Evolutionary conservation across 257 asterid genomes (phyloP).

Genomic region (Lavandula angustifolia): DNA sequence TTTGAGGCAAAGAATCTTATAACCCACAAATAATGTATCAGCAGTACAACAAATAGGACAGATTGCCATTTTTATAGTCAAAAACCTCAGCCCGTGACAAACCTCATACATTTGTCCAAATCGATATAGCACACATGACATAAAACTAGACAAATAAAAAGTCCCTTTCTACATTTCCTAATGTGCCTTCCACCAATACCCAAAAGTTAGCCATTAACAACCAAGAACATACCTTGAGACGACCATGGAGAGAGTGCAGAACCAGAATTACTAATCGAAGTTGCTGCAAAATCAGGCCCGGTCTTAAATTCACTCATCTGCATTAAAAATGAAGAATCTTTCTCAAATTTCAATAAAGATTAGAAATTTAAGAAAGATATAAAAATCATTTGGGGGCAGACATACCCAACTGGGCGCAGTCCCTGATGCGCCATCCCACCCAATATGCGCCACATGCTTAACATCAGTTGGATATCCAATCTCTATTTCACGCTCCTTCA

Average conservation of each 20-base stretch:
- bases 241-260: conserved; percentile 90
- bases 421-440: conserved; percentile 84
- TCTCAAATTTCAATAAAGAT: not conserved
- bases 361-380: not conserved
- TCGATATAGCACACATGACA: conserved; percentile 46
- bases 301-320: conserved; percentile 75
- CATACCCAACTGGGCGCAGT: conserved; percentile 88
- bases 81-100: conserved; percentile 41
- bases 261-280: conserved; percentile 54
- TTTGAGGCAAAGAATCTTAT: conserved; percentile 38
- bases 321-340: not conserved
- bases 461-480: conserved; percentile 86
- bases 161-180: conserved; percentile 25
- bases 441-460: conserved; percentile 89
- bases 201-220: not conserved
- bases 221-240: conserved; percentile 62
- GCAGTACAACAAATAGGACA: conserved; percentile 31
- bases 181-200: conserved; percentile 14
- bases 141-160: conserved; percentile 3
- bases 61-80: conserved; percentile 22
- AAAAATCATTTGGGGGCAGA: not conserved
- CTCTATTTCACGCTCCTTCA: conserved; percentile 82
- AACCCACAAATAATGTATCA: conserved; percentile 21
- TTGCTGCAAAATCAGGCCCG: conserved; percentile 71
- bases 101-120: conserved; percentile 33